Evolutionary conservation across 1,284 basidiomycete species (phyloP).

Genomic region (Xerocomus amazonicus): DNA sequence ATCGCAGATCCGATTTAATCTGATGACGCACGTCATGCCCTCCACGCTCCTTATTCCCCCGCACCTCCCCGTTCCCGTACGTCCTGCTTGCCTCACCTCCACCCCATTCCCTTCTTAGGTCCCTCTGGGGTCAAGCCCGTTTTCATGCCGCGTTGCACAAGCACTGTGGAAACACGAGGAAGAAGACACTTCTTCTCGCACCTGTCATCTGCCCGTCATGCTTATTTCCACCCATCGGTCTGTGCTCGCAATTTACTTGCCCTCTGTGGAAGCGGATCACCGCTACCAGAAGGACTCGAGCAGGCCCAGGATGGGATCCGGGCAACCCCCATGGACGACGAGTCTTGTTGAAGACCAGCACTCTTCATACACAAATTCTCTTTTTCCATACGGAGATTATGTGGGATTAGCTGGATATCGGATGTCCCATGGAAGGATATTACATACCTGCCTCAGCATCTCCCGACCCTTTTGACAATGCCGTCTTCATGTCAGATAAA

Average conservation of each 20-base stretch:
- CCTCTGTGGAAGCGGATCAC: conserved; percentile 42
- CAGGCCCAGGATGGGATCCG: conserved; percentile 32
- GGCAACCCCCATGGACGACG: conserved; percentile 50
- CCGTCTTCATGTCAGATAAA: conserved; percentile 15
- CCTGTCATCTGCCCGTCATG: conserved; percentile 28
- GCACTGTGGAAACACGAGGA: conserved; percentile 17
- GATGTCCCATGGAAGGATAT: not conserved
- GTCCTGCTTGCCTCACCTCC: conserved; percentile 9
- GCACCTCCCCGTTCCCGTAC: conserved; percentile 5
- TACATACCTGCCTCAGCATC: conserved; percentile 44
- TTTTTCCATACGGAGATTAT: conserved; percentile 38
- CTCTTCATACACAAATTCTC: conserved; percentile 61
- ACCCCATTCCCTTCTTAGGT: conserved; percentile 31
- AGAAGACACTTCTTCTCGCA: conserved; percentile 61
- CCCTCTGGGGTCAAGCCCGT: conserved; percentile 33
- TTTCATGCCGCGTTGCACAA: conserved; percentile 34
- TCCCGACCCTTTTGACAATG: conserved; percentile 35
- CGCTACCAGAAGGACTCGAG: conserved; percentile 29
- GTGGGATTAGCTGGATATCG: conserved; percentile 18
- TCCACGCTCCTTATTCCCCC: conserved; percentile 25
- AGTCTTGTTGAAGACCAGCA: conserved; percentile 59
- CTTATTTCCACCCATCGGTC: not conserved
- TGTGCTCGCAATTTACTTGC: too few species aligned
- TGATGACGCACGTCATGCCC: conserved; percentile 34
- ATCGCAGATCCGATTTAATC: conserved; percentile 37